Base-by-base conservation (phyloP, 2,329 filamentous ascomycete species). In the Beauveria bassiana region DNA sequence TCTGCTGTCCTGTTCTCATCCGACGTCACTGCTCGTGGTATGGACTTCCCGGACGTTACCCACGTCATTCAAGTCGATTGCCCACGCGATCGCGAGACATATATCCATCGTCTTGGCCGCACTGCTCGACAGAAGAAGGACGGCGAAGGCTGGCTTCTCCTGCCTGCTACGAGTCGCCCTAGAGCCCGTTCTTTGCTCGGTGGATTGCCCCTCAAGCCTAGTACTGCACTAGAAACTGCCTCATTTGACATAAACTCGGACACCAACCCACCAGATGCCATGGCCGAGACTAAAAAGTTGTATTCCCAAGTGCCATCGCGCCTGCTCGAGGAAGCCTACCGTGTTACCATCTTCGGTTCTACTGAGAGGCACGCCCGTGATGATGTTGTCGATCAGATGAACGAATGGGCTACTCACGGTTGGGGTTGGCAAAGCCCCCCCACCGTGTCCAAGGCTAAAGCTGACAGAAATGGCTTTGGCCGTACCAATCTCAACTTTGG, bases 31-130 rank as follows among this genome's bases (percentile, higher is more conserved):
- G 89, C 90, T 14, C 81, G 90, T 72, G 90, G 90, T 66, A 91
- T 93, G 87, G 90, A 93, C 71, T 92, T 92, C 75, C 89, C 89
- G 31, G 79, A 85, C 59, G 89, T 93, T 24, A 89, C 87, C n/a
- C 88, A 91, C 68, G 89, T 92, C 64, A 86, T 93, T 62, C 89
- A 93, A 68, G 70, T 90, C 18, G 87, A 89, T 64, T 68, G 82
- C 5, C 87, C 89, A 1, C 75, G 79, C 5, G 81, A 84, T 64
- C 81, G 85, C 31, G 88, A 91, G 70, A 84, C 86, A 43, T 92
- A 92, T 70, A 88, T 93, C 63, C 89, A 92, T 73, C 85, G 89
- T 62, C 78, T 92, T 47, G 89, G 89, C 58, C 88, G 90, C 64
- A 93, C 90, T 9, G 90, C 81, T 61, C 87, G 91, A 69, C 89